Percentiles rank a stretch among this genome's conserved stretches.
phyloP scores from a whole-genome alignment of 352 stramenopile genomes.

The Achlya hypogyna region DNA sequence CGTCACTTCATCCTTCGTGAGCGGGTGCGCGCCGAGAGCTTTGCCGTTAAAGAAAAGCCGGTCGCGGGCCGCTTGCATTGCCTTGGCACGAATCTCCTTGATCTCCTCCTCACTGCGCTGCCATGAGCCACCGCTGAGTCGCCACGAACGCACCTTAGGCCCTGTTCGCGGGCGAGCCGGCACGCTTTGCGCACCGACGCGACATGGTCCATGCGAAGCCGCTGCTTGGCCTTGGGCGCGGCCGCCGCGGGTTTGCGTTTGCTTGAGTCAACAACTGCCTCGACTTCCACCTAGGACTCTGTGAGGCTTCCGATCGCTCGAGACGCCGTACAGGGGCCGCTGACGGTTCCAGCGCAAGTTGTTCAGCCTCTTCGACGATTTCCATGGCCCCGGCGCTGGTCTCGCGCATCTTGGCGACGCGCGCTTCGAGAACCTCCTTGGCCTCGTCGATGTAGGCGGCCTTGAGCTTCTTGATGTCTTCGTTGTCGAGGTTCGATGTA shows the following conservation, averaged over 20 bases:
- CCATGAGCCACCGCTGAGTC: background rate
- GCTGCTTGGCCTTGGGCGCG: constrained; percentile 51
- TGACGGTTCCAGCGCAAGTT: constrained; percentile 22
- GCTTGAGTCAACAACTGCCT: too few relatives aligned
- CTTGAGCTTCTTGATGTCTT: constrained; percentile 83
- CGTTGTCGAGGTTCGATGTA: constrained; percentile 69
- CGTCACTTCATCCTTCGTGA: constrained; percentile 72
- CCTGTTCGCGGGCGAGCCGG: constrained; percentile 62
- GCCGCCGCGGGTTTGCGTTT: background rate
- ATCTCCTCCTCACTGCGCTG: constrained; percentile 53
- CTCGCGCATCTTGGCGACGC: constrained; percentile 69
- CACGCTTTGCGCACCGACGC: constrained; percentile 72
- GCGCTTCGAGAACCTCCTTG: constrained; percentile 78
- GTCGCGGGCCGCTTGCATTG: constrained; percentile 68
- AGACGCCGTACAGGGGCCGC: too few relatives aligned
- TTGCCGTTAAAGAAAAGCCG: constrained; percentile 75
- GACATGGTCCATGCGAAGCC: constrained; percentile 79
- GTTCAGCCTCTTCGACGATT: constrained; percentile 75
- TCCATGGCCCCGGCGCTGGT: constrained; percentile 54
- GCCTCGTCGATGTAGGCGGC: constrained; percentile 81
- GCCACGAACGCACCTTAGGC: constrained; percentile 28
- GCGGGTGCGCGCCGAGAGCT: constrained; percentile 56
- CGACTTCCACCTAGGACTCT: too few relatives aligned
- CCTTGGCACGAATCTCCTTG: constrained; percentile 49
- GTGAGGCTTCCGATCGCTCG: too few relatives aligned